phyloP scores from a whole-genome alignment of 1,139 yeast genomes.

The Chernovozyma aurita region DNA sequence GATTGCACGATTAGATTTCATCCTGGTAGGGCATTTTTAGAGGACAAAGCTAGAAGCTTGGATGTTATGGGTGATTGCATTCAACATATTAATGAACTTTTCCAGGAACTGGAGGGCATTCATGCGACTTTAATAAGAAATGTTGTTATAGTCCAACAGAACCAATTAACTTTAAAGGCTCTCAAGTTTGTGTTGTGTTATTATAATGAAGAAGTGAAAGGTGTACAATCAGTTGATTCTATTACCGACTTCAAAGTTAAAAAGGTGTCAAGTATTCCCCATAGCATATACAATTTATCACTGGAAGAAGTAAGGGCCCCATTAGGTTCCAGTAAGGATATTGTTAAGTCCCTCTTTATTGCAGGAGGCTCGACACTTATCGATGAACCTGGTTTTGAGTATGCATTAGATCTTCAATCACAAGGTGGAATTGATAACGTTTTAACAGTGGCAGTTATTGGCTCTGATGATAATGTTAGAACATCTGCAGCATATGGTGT shows the following conservation, averaged over 20 bases:
- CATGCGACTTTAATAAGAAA: constrained; percentile 76
- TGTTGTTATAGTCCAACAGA: constrained; percentile 63
- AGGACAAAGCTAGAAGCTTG: constrained; percentile 62
- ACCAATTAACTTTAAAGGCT: constrained; percentile 50
- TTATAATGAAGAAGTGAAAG: constrained; percentile 20
- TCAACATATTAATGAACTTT: constrained; percentile 77
- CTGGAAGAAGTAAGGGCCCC: not conserved
- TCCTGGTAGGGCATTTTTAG: constrained; percentile 55
- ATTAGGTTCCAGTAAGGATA: not conserved
- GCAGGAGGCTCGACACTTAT: constrained; percentile 69
- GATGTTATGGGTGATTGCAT: constrained; percentile 80
- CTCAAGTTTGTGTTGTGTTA: constrained; percentile 42
- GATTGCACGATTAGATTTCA: constrained; percentile 75
- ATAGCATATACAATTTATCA: constrained; percentile 5
- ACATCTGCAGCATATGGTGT: constrained; percentile 68
- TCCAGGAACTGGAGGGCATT: constrained; percentile 52
- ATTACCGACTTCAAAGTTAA: constrained; percentile 21
- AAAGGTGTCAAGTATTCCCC: constrained; percentile 14
- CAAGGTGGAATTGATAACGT: constrained; percentile 36
- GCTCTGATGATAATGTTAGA: constrained; percentile 31
- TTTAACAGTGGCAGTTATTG: constrained; percentile 59
- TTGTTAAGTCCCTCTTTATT: constrained; percentile 42
- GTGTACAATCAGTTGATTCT: constrained; percentile 15
- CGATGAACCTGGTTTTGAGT: constrained; percentile 67
- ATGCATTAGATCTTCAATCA: constrained; percentile 43